Evolutionary conservation across 306 rosid genomes (phyloP).

Genomic region (Ammopiptanthus mongolicus): DNA sequence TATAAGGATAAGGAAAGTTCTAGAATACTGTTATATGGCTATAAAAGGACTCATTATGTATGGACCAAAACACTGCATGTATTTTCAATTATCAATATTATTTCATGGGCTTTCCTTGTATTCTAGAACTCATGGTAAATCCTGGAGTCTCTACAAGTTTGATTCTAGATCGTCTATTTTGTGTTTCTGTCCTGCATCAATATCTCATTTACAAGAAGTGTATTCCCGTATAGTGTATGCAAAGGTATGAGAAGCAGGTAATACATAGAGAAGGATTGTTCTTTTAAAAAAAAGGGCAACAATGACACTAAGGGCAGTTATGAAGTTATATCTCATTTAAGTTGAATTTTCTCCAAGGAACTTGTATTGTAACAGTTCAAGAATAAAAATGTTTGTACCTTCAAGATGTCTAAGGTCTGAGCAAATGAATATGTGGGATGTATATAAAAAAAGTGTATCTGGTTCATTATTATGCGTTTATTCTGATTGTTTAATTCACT

Average conservation of each 20-base stretch:
- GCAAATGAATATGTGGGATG: background rate
- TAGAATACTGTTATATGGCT: background rate
- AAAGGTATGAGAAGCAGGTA: background rate
- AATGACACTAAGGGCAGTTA: background rate
- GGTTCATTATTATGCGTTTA: background rate
- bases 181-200: background rate
- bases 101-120: background rate
- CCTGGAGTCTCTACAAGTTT: background rate
- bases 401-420: background rate
- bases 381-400: background rate
- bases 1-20: background rate
- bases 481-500: constrained; percentile 5
- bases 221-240: background rate
- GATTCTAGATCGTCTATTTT: background rate
- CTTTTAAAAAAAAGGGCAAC: background rate
- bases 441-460: background rate
- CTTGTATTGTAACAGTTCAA: background rate
- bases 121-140: background rate
- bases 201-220: background rate
- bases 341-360: background rate
- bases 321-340: background rate
- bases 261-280: background rate
- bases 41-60: background rate
- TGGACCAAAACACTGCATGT: background rate
- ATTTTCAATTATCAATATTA: background rate